Base-by-base conservation (phyloP, 1,284 basidiomycete genomes). In the Moniliophthora roreri region DNA sequence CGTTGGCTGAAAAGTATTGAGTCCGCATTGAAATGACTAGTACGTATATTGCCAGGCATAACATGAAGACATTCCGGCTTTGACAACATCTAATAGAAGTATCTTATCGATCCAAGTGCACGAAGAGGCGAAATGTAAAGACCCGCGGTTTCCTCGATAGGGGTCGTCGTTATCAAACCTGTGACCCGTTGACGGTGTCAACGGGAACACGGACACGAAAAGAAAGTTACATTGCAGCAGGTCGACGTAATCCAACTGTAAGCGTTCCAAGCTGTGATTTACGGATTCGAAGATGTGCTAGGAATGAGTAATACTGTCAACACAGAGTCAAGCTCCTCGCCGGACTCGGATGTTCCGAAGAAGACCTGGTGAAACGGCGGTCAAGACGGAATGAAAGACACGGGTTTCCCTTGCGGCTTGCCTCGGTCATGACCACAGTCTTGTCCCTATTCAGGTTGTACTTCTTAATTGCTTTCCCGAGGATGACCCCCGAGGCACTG, bases 371-470 rank as follows among this genome's bases (percentile, higher is more conserved):
- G 28, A 32, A 11, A 32, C 28, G n/a, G n/a, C n/a, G n/a, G n/a
- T n/a, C n/a, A n/a, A n/a, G n/a, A n/a, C n/a, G n/a, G n/a, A n/a
- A n/a, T n/a, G n/a, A n/a, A n/a, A n/a, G n/a, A n/a, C n/a, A n/a
- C n/a, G 85, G 6, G 58, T 51, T 3, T 67, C 58, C 52, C 80
- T 77, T 1, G 68, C 66, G 47, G 69, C 53, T 26, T 35, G 82
- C 84, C 72, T 93, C 91, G 36, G 89, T 91, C 74, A 92, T 75
- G 32, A 92, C 80, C 13, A 92, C 88, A 23, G 91, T 82, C 60
- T 87, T 84, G 20, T 86, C 84, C 7, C 91, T 80, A 15, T 87
- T 87, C 13, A 93, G 75, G 28, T 85, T 69, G 56, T 82, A 76
- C 58, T 86, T 63, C 62, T 87, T 89, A 69, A 95, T 87, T 1